These are phyloP conservation scores for Ophiostoma fasciatum DNA, from an alignment of 2,329 filamentous ascomycete species.

Conservation along the genomic window DNA sequence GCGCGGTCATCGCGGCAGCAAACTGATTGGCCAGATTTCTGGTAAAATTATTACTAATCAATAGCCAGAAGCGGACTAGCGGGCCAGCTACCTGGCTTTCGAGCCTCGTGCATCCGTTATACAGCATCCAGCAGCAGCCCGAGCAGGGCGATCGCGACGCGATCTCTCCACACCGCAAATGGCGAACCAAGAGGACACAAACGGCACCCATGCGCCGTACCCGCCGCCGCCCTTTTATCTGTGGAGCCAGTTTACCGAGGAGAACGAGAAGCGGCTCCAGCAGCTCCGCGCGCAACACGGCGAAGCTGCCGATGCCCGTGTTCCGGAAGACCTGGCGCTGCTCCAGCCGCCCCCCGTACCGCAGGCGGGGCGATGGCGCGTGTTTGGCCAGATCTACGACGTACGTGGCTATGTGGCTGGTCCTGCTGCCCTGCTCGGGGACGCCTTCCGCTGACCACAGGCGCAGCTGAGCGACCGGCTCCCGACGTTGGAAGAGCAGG, in stretches of 20 bases:
- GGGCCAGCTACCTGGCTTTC: too few relatives aligned
- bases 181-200: slow-evolving; percentile 35
- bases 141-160: too few relatives aligned
- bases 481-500: slow-evolving; percentile 52
- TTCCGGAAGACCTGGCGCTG: slow-evolving; percentile 59
- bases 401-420: slow-evolving; percentile 21
- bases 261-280: slow-evolving; percentile 48
- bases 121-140: too few relatives aligned
- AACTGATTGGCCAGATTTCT: too few relatives aligned
- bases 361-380: slow-evolving; percentile 50
- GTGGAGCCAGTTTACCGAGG: slow-evolving; percentile 72
- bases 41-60: too few relatives aligned
- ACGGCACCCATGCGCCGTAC: slow-evolving; percentile 20
- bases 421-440: too few relatives aligned
- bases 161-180: too few relatives aligned
- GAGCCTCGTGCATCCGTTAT: too few relatives aligned
- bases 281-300: slow-evolving; percentile 25
- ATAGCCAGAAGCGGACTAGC: too few relatives aligned
- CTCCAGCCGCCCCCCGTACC: slow-evolving; percentile 74
- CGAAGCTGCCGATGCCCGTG: slow-evolving; percentile 17
- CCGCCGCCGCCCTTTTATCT: slow-evolving; percentile 71
- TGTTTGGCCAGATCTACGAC: slow-evolving; percentile 56
- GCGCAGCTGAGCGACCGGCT: slow-evolving; percentile 42
- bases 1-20: too few relatives aligned
- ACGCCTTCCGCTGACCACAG: too few relatives aligned